phyloP scores from a whole-genome alignment of 75 land plant genomes.

The Sequoiadendron giganteum region DNA sequence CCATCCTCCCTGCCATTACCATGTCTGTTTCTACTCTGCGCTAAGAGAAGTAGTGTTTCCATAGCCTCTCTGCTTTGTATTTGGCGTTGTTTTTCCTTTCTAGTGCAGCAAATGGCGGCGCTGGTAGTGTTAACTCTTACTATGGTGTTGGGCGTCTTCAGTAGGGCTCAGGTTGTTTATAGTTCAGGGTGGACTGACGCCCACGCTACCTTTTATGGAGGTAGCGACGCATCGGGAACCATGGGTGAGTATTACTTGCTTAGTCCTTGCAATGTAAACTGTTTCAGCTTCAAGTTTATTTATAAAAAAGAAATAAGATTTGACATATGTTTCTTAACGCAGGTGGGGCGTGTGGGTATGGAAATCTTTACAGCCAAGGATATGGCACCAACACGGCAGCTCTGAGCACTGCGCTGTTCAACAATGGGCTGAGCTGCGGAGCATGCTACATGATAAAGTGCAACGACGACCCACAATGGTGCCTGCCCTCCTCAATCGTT shows the following conservation, averaged over 20 bases:
- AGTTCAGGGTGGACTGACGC: neutral
- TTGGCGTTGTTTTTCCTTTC: neutral
- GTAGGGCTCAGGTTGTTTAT: neutral
- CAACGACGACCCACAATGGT: neutral
- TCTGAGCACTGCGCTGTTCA: neutral
- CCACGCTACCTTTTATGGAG: neutral
- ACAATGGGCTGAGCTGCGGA: neutral
- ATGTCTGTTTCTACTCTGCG: no score
- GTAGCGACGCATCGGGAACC: neutral
- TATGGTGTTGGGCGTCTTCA: neutral
- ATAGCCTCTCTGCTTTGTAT: no score
- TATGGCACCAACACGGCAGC: neutral
- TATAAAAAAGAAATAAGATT: neutral
- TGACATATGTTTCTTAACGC: neutral
- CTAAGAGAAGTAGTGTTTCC: no score
- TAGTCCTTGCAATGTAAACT: no score
- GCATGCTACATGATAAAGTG: neutral
- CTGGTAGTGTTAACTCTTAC: neutral
- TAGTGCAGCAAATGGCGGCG: neutral
- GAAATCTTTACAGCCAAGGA: neutral
- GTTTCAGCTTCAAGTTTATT: neutral
- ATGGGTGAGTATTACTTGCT: neutral
- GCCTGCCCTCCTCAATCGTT: neutral
- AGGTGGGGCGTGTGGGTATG: neutral
- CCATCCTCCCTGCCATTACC: no score